A percentile compares a stretch with the other conserved stretches of the same genome.
Evolutionary conservation across 352 stramenopile species (phyloP).

Genomic region (Phytophthora quininea): DNA sequence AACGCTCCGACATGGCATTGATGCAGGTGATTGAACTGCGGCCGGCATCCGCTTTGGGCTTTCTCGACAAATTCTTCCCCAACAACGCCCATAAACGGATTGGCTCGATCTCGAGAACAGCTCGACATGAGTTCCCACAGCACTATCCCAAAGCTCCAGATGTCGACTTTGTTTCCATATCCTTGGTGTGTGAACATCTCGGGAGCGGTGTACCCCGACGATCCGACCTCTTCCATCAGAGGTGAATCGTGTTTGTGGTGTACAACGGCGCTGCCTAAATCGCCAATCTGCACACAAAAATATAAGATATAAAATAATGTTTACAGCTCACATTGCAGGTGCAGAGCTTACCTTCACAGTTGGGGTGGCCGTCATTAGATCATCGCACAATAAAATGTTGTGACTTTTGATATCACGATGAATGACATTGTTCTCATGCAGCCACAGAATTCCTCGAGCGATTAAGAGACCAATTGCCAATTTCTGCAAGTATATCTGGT

Average conservation of each 20-base stretch:
- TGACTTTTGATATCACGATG: slow-evolving; percentile 55
- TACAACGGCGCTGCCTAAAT: slow-evolving; percentile 41
- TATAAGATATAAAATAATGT: neutral
- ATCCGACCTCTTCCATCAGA: slow-evolving; percentile 41
- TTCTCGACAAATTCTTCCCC: slow-evolving; percentile 38
- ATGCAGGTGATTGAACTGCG: slow-evolving; percentile 13
- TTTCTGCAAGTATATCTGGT: slow-evolving; percentile 27
- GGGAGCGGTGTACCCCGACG: slow-evolving; percentile 51
- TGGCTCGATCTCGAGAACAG: slow-evolving; percentile 11
- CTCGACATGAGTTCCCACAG: slow-evolving; percentile 42
- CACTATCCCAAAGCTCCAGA: slow-evolving; percentile 58
- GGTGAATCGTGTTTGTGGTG: slow-evolving; percentile 11
- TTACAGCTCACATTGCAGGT: neutral
- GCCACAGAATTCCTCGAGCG: slow-evolving; percentile 32
- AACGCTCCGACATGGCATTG: slow-evolving; percentile 18
- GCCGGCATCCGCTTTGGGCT: slow-evolving; percentile 25
- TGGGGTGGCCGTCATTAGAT: slow-evolving; percentile 14
- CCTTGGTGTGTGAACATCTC: slow-evolving; percentile 45
- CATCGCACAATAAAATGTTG: slow-evolving; percentile 42
- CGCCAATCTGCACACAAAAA: slow-evolving; percentile 30
- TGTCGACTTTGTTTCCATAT: slow-evolving; percentile 50
- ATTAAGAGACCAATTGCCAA: slow-evolving; percentile 37
- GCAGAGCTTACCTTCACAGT: slow-evolving; percentile 35
- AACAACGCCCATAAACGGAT: slow-evolving; percentile 39
- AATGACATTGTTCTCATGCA: slow-evolving; percentile 43